Conservation (phyloP, 2,329 filamentous ascomycete genomes). For the Clarireedia hainanense region DNA sequence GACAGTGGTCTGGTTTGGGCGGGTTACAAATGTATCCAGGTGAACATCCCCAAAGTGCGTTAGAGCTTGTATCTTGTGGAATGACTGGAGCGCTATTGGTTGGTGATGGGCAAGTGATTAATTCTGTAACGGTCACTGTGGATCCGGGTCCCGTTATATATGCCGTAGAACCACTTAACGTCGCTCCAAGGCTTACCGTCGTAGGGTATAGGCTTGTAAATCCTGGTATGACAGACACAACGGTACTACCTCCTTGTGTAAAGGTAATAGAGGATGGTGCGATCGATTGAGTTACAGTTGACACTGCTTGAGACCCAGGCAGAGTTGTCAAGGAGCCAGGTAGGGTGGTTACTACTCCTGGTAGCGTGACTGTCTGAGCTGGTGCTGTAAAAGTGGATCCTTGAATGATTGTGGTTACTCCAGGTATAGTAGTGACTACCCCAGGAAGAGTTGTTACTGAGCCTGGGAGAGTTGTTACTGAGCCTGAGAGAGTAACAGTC, state of each 20-base stretch:
- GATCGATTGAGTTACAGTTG: slow-evolving; percentile 5
- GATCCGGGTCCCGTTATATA: slow-evolving; percentile 6
- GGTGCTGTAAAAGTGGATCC: background rate
- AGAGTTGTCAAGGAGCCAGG: background rate
- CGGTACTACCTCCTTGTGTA: slow-evolving; percentile 10
- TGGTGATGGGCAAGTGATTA: slow-evolving; percentile 18
- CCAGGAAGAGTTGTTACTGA: background rate
- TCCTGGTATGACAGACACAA: slow-evolving; percentile 9
- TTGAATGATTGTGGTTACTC: background rate
- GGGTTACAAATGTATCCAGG: slow-evolving; percentile 36
- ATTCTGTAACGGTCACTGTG: slow-evolving; percentile 14
- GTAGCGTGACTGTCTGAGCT: background rate
- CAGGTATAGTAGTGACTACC: no score
- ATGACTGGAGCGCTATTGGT: slow-evolving; percentile 17
- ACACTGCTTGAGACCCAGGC: background rate
- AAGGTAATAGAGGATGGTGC: background rate
- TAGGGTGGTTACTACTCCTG: background rate
- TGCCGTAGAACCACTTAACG: slow-evolving; percentile 2
- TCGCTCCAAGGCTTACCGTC: slow-evolving; percentile 6
- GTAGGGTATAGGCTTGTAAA: slow-evolving; percentile 9
- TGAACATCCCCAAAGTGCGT: slow-evolving; percentile 36
- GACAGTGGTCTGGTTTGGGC: slow-evolving; percentile 32
- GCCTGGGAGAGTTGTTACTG: background rate
- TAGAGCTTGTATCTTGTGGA: slow-evolving; percentile 19
- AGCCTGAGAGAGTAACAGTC: background rate